These are phyloP conservation scores for Nannochloris sp. DNA, from an alignment of 139 green algal species.

Conservation along the genomic window DNA sequence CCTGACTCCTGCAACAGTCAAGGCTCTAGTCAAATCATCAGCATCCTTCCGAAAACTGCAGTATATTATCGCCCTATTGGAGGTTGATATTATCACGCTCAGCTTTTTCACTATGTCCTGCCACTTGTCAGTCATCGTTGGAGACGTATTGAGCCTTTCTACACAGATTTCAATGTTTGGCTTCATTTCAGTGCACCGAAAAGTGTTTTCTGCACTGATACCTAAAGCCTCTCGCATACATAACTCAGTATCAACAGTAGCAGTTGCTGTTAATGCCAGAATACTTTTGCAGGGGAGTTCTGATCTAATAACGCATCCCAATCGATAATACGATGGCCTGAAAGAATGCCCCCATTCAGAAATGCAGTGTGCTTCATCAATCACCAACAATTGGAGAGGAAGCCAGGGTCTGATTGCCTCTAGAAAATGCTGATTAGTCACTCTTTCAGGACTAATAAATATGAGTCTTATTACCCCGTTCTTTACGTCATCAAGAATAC, in stretches of 20 bases:
- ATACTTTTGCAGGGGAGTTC: conserved; percentile 43
- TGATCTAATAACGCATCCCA: conserved; percentile 55
- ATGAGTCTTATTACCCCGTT: conserved; percentile 58
- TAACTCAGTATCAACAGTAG: conserved; percentile 54
- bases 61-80: conserved; percentile 65
- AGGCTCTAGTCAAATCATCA: conserved; percentile 46
- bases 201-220: conserved; percentile 34
- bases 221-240: conserved; percentile 43
- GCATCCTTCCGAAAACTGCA: conserved; percentile 54
- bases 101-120: background rate
- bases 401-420: conserved; percentile 40
- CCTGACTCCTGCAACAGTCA: conserved; percentile 39
- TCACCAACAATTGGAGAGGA: conserved; percentile 44
- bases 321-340: conserved; percentile 72
- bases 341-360: conserved; percentile 96
- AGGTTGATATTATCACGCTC: conserved; percentile 18
- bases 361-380: conserved; percentile 90
- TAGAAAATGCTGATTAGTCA: conserved; percentile 59
- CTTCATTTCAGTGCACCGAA: conserved; percentile 51
- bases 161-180: conserved; percentile 72
- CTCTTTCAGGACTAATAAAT: conserved; percentile 83
- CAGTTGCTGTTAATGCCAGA: conserved; percentile 85
- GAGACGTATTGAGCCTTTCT: background rate
- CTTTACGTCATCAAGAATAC: conserved; percentile 25
- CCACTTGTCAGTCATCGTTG: background rate